Percentiles rank a stretch among this genome's conserved stretches.
These are phyloP conservation scores for Codiaeum variegatum DNA, from an alignment of 441 rosid genomes.

Conservation along the genomic window DNA sequence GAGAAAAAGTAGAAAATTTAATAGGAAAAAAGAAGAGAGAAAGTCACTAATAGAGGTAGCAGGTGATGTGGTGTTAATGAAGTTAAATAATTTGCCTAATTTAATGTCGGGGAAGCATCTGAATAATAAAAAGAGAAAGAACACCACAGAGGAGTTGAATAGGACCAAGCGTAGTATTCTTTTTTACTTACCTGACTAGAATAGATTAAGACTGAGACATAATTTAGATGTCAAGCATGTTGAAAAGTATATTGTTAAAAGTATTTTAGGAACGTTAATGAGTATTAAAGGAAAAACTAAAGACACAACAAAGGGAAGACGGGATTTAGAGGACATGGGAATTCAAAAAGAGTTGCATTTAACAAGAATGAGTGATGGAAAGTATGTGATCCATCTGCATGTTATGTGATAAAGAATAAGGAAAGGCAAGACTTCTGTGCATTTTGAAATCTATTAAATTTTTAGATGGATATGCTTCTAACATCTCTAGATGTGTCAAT, in stretches of 20 bases:
- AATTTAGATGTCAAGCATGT: neutral
- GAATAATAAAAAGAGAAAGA: neutral
- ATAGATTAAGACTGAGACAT: neutral
- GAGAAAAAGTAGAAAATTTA: neutral
- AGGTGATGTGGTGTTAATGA: neutral
- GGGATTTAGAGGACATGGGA: neutral
- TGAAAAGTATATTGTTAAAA: too few relatives aligned
- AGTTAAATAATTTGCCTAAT: neutral
- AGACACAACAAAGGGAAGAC: neutral
- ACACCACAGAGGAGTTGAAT: neutral
- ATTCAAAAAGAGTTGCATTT: neutral
- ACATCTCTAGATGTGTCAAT: too few relatives aligned
- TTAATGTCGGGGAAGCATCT: neutral
- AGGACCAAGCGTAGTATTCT: conserved; percentile 4
- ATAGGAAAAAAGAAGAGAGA: neutral
- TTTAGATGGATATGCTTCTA: neutral
- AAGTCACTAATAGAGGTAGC: neutral
- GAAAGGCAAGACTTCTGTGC: neutral
- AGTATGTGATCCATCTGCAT: neutral
- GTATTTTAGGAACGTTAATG: too few relatives aligned
- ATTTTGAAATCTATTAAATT: too few relatives aligned
- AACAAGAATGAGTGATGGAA: too few relatives aligned
- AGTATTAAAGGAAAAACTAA: neutral
- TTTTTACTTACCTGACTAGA: neutral
- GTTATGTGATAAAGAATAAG: neutral